phyloP scores from a whole-genome alignment of 2,329 filamentous ascomycete species.

The Cordyceps farinosa region DNA sequence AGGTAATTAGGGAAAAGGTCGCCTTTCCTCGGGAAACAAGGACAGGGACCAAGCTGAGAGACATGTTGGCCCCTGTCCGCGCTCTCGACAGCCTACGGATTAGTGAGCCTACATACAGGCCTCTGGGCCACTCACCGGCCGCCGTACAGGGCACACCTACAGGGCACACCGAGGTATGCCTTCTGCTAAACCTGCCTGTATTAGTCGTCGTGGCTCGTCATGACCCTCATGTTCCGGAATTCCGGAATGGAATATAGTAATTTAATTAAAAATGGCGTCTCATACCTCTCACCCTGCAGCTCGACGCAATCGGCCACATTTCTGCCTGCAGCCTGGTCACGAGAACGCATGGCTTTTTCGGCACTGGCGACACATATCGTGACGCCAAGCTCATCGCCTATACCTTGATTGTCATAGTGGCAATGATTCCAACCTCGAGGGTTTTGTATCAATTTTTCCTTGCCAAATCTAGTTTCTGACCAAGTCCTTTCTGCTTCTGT shows the following conservation, averaged over 20 bases:
- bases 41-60: background rate
- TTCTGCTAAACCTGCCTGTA: background rate
- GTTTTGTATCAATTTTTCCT: background rate
- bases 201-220: background rate
- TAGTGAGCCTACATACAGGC: too few relatives aligned
- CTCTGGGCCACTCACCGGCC: background rate
- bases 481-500: background rate
- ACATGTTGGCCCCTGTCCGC: background rate
- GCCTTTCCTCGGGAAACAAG: background rate
- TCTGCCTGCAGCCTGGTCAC: constrained; percentile 1
- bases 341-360: constrained; percentile 7
- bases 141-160: background rate
- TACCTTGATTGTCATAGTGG: background rate
- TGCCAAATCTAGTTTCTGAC: background rate
- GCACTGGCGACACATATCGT: background rate
- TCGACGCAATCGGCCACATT: background rate
- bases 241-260: constrained; percentile 3
- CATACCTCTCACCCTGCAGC: background rate
- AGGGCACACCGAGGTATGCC: background rate
- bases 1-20: background rate
- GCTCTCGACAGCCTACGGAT: background rate
- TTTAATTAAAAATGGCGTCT: background rate
- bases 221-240: constrained; percentile 1
- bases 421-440: background rate
- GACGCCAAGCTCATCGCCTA: background rate